Evolutionary conservation across 2,329 filamentous ascomycete species (phyloP).

Genomic region (Macrophomina tecta): DNA sequence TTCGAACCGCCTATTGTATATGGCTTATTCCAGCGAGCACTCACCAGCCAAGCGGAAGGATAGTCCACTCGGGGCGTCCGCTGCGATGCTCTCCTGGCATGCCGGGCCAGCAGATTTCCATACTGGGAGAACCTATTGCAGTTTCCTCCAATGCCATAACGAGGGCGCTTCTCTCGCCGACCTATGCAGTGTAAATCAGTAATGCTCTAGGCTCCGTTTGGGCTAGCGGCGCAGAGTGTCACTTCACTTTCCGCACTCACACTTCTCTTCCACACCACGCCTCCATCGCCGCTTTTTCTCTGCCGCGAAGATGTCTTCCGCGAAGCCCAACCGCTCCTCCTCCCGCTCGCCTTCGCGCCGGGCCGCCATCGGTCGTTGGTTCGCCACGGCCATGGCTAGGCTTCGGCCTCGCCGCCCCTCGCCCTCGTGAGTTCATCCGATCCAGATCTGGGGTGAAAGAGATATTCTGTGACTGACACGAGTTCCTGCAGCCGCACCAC

Average conservation of each 20-base stretch:
- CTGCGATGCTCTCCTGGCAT: too few species aligned
- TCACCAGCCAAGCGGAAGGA: too few species aligned
- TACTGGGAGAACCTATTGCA: too few species aligned
- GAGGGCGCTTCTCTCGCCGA: too few species aligned
- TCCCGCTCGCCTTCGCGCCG: not conserved
- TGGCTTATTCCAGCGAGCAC: too few species aligned
- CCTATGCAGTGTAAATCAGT: not conserved
- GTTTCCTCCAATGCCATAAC: too few species aligned
- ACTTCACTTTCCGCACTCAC: not conserved
- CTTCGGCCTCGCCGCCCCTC: not conserved
- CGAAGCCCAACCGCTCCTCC: not conserved
- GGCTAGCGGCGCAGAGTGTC: not conserved
- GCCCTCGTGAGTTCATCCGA: not conserved
- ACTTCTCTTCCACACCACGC: not conserved
- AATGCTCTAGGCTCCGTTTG: not conserved
- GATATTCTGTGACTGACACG: not conserved
- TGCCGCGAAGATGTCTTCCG: not conserved
- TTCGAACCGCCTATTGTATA: too few species aligned
- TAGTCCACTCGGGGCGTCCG: too few species aligned
- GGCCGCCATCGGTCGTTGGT: slow-evolving; percentile 9
- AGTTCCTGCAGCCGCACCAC: too few species aligned
- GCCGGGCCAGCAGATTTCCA: too few species aligned
- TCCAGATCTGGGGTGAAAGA: not conserved
- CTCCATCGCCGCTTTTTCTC: not conserved
- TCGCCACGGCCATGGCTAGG: slow-evolving; percentile 15